Evolutionary conservation across 768 basidiomycete genomes (phyloP), one percentile per base, ranked within the genome.

Genomic region (Boletus sensibilis): DNA sequence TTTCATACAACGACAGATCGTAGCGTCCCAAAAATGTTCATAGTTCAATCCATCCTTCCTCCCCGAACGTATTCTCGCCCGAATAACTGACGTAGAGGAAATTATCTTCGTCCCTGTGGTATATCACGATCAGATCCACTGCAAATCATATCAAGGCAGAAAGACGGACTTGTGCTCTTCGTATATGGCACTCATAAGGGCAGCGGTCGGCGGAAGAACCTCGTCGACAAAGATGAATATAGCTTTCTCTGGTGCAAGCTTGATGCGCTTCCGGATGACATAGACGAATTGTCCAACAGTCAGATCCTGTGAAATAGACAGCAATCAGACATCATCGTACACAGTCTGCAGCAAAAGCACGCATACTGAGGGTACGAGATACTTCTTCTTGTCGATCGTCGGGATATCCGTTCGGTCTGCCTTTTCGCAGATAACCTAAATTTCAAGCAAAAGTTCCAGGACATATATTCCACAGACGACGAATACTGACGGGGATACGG

Each of bases 351-450:
- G 37, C 1, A 47, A 47, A 42, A 25, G 41, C 21, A 47, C 41
- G 73, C 90, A 67, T 68, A 96, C 96, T 53, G 94, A 95, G 42
- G 97, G 97, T 11, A 99, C 97, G 51, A 99, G 82, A 66, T 99
- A 99, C 81, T 99, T 99, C 94, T 99, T 98, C 91, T 99, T 99
- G 82, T 99, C 97, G 72, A 99, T 98, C 29, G 94, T 95, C 1
- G 95, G 92, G 73, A 99, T 98, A 78, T 99, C 97, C 53, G 94
- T 95, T 68, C 90, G 84, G 79, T 98, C 95, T 48, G 94, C 95
- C 79, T 97, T 98, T 84, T 99, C 97, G 77, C 97, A 99, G 76
- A 99, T 99, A 55, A 99, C 96, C 95, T 98, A 64, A 39, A 56
- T 53, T 48, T 38, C 53, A 43, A 46, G 34, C 35, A 53, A 42